phyloP scores from a whole-genome alignment of 768 basidiomycete species.

The Termitomyces heimii region DNA sequence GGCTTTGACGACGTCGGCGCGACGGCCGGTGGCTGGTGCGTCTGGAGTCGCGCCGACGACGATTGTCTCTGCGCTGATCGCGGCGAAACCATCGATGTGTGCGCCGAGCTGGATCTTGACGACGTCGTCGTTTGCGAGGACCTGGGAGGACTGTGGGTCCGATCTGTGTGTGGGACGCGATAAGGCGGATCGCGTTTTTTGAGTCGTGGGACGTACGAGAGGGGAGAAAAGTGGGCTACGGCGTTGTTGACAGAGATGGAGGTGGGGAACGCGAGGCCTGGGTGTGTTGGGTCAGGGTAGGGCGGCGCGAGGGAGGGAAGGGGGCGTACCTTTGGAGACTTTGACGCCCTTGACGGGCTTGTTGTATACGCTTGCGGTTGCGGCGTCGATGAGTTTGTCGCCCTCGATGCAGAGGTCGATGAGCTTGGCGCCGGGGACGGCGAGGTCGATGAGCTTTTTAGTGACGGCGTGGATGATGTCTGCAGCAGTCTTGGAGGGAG shows the following conservation, averaged over 20 bases:
- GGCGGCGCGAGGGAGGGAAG: slow-evolving; percentile 8
- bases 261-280: slow-evolving; percentile 94
- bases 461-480: slow-evolving; percentile 84
- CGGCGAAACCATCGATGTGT: slow-evolving; percentile 96
- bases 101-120: slow-evolving; percentile 96
- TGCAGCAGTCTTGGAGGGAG: slow-evolving; percentile 64
- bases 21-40: slow-evolving; percentile 75
- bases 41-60: slow-evolving; percentile 75
- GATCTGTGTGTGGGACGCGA: slow-evolving; percentile 48
- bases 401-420: slow-evolving; percentile 91
- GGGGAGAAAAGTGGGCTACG: slow-evolving; percentile 95
- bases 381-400: slow-evolving; percentile 88
- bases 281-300: not conserved
- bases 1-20: slow-evolving; percentile 90
- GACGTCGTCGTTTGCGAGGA: slow-evolving; percentile 79
- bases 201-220: slow-evolving; percentile 61
- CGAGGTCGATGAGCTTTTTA: slow-evolving; percentile 75
- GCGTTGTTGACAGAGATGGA: slow-evolving; percentile 91
- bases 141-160: slow-evolving; percentile 63
- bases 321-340: slow-evolving; percentile 66
- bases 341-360: slow-evolving; percentile 86
- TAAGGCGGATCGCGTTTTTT: slow-evolving; percentile 6
- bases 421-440: slow-evolving; percentile 78
- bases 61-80: slow-evolving; percentile 90
- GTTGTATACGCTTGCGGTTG: slow-evolving; percentile 82